Base-by-base conservation (phyloP, 1,284 basidiomycete species). In the Boletellus dicymbophilus region DNA sequence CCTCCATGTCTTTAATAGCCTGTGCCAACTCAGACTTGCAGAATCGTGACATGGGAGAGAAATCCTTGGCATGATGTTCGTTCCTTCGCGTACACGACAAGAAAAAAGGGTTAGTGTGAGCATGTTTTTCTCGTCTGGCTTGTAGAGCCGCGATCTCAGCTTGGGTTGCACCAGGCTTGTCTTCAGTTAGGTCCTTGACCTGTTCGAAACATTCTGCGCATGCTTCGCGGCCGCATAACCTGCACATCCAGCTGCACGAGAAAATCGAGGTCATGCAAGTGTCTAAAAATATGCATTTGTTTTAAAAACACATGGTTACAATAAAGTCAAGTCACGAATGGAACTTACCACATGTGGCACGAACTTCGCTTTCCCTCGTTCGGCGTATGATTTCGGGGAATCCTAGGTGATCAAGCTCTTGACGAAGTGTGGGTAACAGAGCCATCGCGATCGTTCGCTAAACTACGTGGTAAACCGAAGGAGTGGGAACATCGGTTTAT, bases 231-330 rank as follows among this genome's bases (percentile, higher is more conserved):
- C 93, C 95, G 66, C 95, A 98, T n/a, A 80, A 66, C 10, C 83
- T 78, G 68, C 95, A 98, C 78, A 95, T 89, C 83, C 88, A 97
- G 51, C 84, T 90, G 50, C 85, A 86, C 7, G 88, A 88, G 67
- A 97, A 96, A 52, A 98, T 84, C 15, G 92, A 93, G 4, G 93
- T 94, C 72, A 90, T 88, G 68, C 95, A 98, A 3, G 89, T 93
- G 69, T 98, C 93, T 93, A 56, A 44, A 44, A 44, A 48, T 47
- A 47, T 38, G 18, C 39, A 31, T 33, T 30, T n/a, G n/a, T 28
- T 44, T 44, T 37, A 49, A 37, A 51, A 37, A 51, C 45, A 15
- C 42, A 34, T 16, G 15, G 43, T 39, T 41, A 55, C 49, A 41
- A 46, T 34, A 25, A n/a, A 43, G 42, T 21, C 7, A 50, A 42